phyloP scores from a whole-genome alignment of 2,329 filamentous ascomycete genomes.

The Metarhizium anisopliae region DNA sequence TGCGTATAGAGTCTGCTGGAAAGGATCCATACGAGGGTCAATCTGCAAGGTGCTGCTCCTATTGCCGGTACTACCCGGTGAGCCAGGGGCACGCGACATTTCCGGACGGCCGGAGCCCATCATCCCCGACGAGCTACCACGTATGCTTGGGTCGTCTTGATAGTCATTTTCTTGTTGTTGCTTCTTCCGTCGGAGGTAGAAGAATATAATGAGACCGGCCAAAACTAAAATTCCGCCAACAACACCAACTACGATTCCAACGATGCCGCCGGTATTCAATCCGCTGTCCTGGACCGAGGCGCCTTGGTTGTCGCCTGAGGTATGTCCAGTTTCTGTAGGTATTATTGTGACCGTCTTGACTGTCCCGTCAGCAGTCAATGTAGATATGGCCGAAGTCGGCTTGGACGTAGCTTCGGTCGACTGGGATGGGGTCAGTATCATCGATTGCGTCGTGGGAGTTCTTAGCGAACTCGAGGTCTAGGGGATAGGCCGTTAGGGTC shows the following conservation, averaged over 20 bases:
- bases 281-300: conserved; percentile 13
- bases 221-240: conserved; percentile 32
- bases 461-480: conserved; percentile 1
- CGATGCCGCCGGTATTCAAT: conserved; percentile 38
- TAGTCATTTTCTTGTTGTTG: conserved; percentile 31
- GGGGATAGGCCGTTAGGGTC: neutral
- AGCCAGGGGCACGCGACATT: conserved; percentile 27
- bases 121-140: conserved; percentile 43
- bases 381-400: conserved; percentile 29
- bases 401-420: neutral
- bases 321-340: conserved; percentile 26
- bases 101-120: conserved; percentile 34
- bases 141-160: conserved; percentile 35
- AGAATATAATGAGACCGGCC: conserved; percentile 28
- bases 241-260: conserved; percentile 44
- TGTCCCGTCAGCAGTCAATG: conserved; percentile 44
- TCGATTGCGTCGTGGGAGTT: neutral
- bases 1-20: conserved; percentile 46
- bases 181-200: conserved; percentile 36
- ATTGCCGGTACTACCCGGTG: conserved; percentile 31
- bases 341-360: conserved; percentile 46
- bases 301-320: conserved; percentile 9
- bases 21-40: conserved; percentile 56
- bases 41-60: conserved; percentile 47
- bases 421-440: neutral